phyloP scores from a whole-genome alignment of 2,329 filamentous ascomycete genomes.

The Westerdykella sp. region DNA sequence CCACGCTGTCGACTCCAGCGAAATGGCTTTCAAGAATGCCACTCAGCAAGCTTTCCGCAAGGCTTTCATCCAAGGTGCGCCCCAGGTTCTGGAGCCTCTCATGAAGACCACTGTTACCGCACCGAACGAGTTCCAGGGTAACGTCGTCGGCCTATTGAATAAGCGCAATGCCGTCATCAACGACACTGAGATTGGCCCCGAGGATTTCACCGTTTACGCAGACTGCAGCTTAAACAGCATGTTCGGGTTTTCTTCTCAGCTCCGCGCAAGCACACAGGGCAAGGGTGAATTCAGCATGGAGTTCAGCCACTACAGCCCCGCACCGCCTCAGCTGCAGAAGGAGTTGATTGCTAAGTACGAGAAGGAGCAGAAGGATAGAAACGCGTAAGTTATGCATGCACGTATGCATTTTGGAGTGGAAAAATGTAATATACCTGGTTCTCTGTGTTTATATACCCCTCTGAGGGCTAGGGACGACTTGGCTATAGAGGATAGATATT shows the following conservation, averaged over 20 bases:
- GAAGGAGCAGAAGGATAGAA: conserved; percentile 59
- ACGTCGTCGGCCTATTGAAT: conserved; percentile 89
- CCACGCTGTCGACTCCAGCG: conserved; percentile 95
- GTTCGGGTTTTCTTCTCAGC: conserved; percentile 92
- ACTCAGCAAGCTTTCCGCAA: conserved; percentile 97
- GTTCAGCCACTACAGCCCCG: conserved; percentile 89
- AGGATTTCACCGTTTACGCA: conserved; percentile 88
- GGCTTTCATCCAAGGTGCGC: conserved; percentile 73
- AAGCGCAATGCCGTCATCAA: conserved; percentile 93
- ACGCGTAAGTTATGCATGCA: conserved; percentile 46
- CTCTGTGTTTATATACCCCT: background rate
- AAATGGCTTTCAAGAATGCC: conserved; percentile 91
- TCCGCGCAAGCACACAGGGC: conserved; percentile 89
- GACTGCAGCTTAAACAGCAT: conserved; percentile 94
- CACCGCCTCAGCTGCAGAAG: conserved; percentile 82
- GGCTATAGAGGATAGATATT: background rate
- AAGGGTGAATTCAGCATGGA: conserved; percentile 99
- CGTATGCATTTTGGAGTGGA: background rate
- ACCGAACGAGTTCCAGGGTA: conserved; percentile 95
- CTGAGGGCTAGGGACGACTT: background rate
- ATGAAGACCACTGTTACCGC: conserved; percentile 99
- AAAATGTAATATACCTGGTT: background rate
- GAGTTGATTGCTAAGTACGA: conserved; percentile 63
- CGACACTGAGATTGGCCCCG: conserved; percentile 87
- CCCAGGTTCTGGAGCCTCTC: conserved; percentile 83